Evolutionary conservation across 441 rosid genomes (phyloP).

Genomic region (Pelargonium australe): DNA sequence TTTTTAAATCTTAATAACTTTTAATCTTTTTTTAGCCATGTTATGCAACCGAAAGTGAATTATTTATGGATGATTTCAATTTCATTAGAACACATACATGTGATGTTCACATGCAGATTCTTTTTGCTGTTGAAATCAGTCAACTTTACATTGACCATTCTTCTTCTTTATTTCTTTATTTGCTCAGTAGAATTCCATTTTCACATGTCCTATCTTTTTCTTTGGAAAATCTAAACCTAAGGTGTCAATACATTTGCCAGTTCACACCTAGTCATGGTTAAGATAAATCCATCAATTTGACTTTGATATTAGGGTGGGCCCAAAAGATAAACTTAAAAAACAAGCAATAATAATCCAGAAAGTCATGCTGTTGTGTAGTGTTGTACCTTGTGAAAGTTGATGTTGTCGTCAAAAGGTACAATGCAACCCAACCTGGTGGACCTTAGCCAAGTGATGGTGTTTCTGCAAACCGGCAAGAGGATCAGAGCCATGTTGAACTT

Average conservation of each 20-base stretch:
- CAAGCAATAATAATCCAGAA: conserved; percentile 15
- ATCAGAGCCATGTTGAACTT: conserved; percentile 95
- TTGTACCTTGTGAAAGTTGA: conserved; percentile 84
- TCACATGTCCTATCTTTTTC: background rate
- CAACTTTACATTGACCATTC: too few species aligned
- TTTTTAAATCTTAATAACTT: too few species aligned
- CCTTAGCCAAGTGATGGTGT: conserved; percentile 87
- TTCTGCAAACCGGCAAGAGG: conserved; percentile 87
- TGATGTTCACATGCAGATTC: too few species aligned
- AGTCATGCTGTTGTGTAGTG: conserved; percentile 9
- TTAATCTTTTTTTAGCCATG: too few species aligned
- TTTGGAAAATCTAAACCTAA: background rate
- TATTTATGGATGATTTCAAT: too few species aligned
- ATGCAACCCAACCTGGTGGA: conserved; percentile 58
- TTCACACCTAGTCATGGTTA: background rate
- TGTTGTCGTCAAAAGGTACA: conserved; percentile 78
- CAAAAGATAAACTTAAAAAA: conserved; percentile 18
- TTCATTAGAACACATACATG: too few species aligned
- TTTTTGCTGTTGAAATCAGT: too few species aligned
- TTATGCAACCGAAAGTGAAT: too few species aligned
- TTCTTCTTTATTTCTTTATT: too few species aligned
- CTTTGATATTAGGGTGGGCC: conserved; percentile 27
- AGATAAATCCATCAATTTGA: conserved; percentile 25
- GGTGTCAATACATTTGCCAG: background rate
- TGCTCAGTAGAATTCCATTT: too few species aligned